phyloP scores from a whole-genome alignment of 108 stramenopile genomes.

The Thalassiosira profunda region DNA sequence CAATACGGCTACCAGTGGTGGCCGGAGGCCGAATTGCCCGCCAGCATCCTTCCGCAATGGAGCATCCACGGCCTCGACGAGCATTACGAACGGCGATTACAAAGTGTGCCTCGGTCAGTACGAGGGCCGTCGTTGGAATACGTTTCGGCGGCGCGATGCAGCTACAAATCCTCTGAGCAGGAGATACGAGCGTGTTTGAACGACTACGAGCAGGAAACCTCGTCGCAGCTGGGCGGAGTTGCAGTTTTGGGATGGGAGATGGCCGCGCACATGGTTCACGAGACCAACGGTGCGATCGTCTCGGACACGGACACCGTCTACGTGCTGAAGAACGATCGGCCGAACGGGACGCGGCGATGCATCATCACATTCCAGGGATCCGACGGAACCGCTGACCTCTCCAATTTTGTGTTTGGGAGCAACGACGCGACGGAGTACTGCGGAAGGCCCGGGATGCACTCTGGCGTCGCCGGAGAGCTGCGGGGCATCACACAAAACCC shows the following conservation, averaged over 20 bases:
- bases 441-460: constrained; percentile 18
- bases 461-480: constrained; percentile 20
- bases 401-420: constrained; percentile 3
- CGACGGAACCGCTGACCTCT: constrained; percentile 1
- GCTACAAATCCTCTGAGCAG: neutral
- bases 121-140: constrained; percentile 5
- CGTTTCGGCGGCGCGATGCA: constrained; percentile 15
- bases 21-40: constrained; percentile 14
- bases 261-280: constrained; percentile 14
- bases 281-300: neutral
- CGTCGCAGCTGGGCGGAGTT: constrained; percentile 3
- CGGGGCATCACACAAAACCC: constrained; percentile 4
- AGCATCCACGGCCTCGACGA: constrained; percentile 13
- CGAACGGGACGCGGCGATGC: constrained; percentile 2
- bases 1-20: constrained; percentile 36
- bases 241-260: constrained; percentile 7
- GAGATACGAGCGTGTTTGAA: constrained; percentile 6
- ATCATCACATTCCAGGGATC: constrained; percentile 23
- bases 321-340: constrained; percentile 17
- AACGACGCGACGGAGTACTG: constrained; percentile 21
- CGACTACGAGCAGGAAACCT: neutral
- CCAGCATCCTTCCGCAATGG: constrained; percentile 7
- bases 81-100: constrained; percentile 27
- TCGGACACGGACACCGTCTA: constrained; percentile 12
- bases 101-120: neutral